Evolutionary conservation across 805 yeast species (phyloP), one percentile per base, ranked within the genome.

Genomic region (Candida ortonii): DNA sequence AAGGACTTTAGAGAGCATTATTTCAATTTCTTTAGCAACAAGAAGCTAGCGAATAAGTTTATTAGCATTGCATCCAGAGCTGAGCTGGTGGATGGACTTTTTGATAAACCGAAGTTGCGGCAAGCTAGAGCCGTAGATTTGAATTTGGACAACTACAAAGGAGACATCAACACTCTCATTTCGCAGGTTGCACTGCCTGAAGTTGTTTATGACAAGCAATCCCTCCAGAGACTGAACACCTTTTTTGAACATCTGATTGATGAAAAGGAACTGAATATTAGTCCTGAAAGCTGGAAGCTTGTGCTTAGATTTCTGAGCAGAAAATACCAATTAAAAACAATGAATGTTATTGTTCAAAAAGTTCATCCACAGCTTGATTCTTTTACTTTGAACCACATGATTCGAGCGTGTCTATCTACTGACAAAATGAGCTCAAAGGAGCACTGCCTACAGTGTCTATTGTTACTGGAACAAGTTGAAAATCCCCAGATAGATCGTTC

Each of bases 241-340:
- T 34, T 16, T 14, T 17, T 34, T 16, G 32, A 34, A 7, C 6
- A 7, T 5, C 12, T 19, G 16, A 18, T 18, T 17, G 30, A 25
- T 18, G n/a, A 11, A 7, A 5, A 4, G 8, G n/a, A 25, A 13
- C 7, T 5, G 10, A 16, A 26, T 13, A 6, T 25, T 13, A 17
- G 9, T n/a, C 7, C 25, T 4, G 30, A 33, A 18, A 19, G 24
- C 19, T 33, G 36, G 36, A 21, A 20, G n/a, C 21, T 18, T 5
- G 18, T 36, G 15, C n/a, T 30, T n/a, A 18, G 28, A 17, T 36
- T 36, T 22, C 25, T 21, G 5, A 31, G 32, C 7, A 19, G 22
- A 9, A 20, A 35, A 7, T 36, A 36, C 25, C 28, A 25, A 16
- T 22, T 36, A 10, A 28, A 30, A n/a, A 6, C 20, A 12, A 30